Percentiles rank a stretch among this genome's conserved stretches.
Evolutionary conservation across 1,139 yeast species (phyloP).

Genomic region (Citeromyces hawaiiensis): DNA sequence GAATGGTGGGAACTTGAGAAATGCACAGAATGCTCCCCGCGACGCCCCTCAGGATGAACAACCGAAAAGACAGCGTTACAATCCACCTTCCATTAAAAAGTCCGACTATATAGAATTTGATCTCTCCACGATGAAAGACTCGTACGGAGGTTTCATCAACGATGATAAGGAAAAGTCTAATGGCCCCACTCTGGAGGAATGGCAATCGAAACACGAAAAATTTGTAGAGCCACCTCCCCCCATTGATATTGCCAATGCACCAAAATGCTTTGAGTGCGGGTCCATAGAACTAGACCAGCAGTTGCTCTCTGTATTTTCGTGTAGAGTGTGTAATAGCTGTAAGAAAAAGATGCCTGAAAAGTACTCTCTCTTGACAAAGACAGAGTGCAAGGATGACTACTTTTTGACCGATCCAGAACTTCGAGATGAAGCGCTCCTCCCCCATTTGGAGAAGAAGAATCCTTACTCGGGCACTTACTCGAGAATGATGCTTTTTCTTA

Average conservation of each 20-base stretch:
- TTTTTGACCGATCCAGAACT: conserved; percentile 87
- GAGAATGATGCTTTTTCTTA: conserved; percentile 80
- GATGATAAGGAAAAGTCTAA: conserved; percentile 26
- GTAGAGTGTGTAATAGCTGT: conserved; percentile 74
- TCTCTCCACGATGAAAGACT: conserved; percentile 77
- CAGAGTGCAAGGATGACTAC: conserved; percentile 91
- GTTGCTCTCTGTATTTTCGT: conserved; percentile 49
- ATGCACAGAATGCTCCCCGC: conserved; percentile 6
- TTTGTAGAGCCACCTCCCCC: conserved; percentile 54
- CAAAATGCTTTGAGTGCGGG: conserved; percentile 72
- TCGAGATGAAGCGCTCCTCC: conserved; percentile 51
- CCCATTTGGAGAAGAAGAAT: conserved; percentile 79
- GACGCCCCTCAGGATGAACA: not conserved
- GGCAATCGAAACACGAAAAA: conserved; percentile 54
- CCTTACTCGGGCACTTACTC: conserved; percentile 86
- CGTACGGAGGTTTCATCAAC: conserved; percentile 73
- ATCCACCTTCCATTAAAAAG: conserved; percentile 31
- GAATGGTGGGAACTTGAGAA: conserved; percentile 11
- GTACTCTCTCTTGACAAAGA: conserved; percentile 81
- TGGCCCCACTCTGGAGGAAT: conserved; percentile 43
- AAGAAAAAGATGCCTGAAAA: conserved; percentile 67
- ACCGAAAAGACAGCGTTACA: not conserved
- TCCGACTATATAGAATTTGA: conserved; percentile 85
- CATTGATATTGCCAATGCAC: conserved; percentile 53
- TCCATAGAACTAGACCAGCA: conserved; percentile 71